Evolutionary conservation across 1,284 basidiomycete species (phyloP).

Genomic region (Naganishia cerealis): DNA sequence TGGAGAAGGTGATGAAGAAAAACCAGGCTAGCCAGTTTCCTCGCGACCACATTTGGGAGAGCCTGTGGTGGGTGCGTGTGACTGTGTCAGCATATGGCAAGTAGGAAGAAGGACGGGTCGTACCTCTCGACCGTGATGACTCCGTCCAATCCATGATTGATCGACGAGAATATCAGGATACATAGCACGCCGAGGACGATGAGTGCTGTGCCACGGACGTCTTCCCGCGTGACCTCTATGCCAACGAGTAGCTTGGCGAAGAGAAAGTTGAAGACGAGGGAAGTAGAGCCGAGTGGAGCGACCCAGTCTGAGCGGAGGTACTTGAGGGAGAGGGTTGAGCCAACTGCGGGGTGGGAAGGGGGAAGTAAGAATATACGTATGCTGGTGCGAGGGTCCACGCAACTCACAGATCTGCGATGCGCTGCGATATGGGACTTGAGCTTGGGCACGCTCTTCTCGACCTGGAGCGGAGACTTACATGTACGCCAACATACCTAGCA

Average conservation of each 20-base stretch:
- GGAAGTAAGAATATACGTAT: background rate
- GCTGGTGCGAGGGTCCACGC: background rate
- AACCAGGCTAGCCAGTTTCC: constrained; percentile 85
- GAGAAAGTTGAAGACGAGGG: constrained; percentile 55
- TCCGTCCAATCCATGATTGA: constrained; percentile 54
- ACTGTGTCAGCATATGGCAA: too few relatives aligned
- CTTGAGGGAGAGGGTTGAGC: constrained; percentile 52
- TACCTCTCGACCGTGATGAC: constrained; percentile 58
- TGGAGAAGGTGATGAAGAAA: constrained; percentile 70
- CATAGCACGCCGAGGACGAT: constrained; percentile 54
- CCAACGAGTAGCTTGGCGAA: constrained; percentile 55
- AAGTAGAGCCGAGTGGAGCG: constrained; percentile 51
- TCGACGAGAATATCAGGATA: constrained; percentile 53
- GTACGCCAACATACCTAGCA: constrained; percentile 53
- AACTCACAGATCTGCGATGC: constrained; percentile 51
- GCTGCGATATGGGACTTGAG: constrained; percentile 33
- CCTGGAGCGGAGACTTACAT: constrained; percentile 44
- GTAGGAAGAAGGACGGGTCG: constrained; percentile 15
- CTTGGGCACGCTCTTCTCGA: background rate
- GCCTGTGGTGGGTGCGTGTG: constrained; percentile 47
- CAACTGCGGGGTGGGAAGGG: constrained; percentile 38
- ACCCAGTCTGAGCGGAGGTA: constrained; percentile 56
- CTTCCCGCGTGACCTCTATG: constrained; percentile 52
- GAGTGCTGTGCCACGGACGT: constrained; percentile 52
- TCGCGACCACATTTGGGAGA: constrained; percentile 78